Evolutionary conservation across 306 rosid species (phyloP), one percentile per base, ranked within the genome.

Genomic region (Comarum palustre): DNA sequence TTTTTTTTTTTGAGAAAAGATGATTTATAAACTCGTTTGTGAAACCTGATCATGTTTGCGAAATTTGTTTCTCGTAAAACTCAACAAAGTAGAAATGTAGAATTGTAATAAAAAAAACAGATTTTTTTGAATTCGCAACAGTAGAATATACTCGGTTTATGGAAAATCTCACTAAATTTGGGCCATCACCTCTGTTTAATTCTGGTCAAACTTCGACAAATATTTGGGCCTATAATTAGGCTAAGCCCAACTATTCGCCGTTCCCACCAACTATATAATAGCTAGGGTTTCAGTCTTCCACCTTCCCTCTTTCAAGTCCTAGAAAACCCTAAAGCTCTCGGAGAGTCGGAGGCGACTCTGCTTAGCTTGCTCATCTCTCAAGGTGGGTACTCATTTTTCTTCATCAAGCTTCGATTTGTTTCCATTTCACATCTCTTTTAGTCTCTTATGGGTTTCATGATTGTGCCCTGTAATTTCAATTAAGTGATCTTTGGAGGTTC

Each of bases 271-370:
- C 9, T 41, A 41, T 71, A 71, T 39, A 70, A 8, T 0, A 22
- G 51, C 32, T 22, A 17, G 48, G 74, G 4, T 24, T 39, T 57
- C 66, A 55, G 3, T 1, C 43, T 32, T 22, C 8, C 42, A 15
- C 12, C 27, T 39, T 8, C 8, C 11, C 75, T 16, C 17, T 25
- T 41, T 71, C 2, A 71, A 55, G 66, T 54, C 75, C 75, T 38
- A 15, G 27, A 71, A 19, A 71, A 54, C 74, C 65, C 65, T 22
- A 52, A 31, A 41, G 45, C 65, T 15, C 74, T 52, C 39, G 14
- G 31, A 4, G 36, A 58, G 36, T 27, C 74, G 65, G 39, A 54
- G 74, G 74, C 74, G 74, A 65, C 74, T 71, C 74, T 70, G 74
- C 62, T 11, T 25, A 34, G 17, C 38, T 39, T 36, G 50, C 65